A percentile compares a stretch with the other conserved stretches of the same genome.
Evolutionary conservation across 768 basidiomycete species (phyloP).

Genomic region (Pleurotus salmoneostramineus): DNA sequence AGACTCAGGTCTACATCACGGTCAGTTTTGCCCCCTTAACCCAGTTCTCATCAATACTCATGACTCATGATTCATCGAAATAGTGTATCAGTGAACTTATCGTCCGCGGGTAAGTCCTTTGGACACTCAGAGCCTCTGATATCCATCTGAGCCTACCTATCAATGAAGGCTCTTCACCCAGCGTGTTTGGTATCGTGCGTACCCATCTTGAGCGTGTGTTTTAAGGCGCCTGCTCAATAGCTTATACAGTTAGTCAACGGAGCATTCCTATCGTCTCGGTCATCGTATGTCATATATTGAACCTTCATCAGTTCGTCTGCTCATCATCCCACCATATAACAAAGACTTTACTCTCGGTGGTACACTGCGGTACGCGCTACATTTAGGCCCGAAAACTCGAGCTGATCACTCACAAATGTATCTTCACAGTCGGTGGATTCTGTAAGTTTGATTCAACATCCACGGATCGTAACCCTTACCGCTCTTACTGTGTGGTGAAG

Average conservation of each 20-base stretch:
- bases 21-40: background rate
- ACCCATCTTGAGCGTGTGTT: background rate
- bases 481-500: too few species aligned
- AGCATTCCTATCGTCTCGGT: background rate
- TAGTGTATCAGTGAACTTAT: background rate
- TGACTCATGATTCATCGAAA: too few species aligned
- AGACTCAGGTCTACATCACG: background rate
- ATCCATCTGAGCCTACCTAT: background rate
- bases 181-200: background rate
- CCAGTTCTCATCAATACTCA: too few species aligned
- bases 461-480: background rate
- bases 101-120: background rate
- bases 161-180: background rate
- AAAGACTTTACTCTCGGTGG: too few species aligned
- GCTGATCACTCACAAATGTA: too few species aligned
- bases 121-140: too few species aligned
- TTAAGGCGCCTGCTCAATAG: background rate
- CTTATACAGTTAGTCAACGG: background rate
- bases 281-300: background rate
- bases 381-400: too few species aligned
- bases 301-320: too few species aligned
- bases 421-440: background rate
- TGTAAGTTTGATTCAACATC: background rate
- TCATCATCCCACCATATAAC: too few species aligned
- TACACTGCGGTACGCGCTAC: too few species aligned